Evolutionary conservation across 805 yeast species (phyloP).

Genomic region (Nakazawaea ambrosiae): DNA sequence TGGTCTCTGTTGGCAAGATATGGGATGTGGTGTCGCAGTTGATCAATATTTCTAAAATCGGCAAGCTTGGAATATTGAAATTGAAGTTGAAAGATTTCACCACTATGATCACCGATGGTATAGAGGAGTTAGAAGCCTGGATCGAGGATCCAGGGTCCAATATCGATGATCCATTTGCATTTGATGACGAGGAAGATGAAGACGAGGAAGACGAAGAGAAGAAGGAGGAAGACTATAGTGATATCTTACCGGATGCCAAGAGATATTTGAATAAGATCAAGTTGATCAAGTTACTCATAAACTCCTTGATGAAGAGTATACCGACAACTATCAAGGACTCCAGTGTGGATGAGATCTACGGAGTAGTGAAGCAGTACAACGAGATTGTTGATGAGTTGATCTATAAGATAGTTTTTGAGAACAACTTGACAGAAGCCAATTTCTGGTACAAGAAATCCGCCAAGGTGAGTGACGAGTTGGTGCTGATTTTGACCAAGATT

Average conservation of each 20-base stretch:
- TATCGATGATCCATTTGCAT: slow-evolving; percentile 48
- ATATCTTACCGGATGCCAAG: slow-evolving; percentile 33
- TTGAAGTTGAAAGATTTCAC: slow-evolving; percentile 36
- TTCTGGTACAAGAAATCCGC: slow-evolving; percentile 16
- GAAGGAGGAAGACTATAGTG: slow-evolving; percentile 19
- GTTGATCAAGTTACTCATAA: slow-evolving; percentile 49
- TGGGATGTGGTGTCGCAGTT: slow-evolving; percentile 64
- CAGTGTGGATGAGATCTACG: slow-evolving; percentile 18
- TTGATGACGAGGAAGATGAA: slow-evolving; percentile 25
- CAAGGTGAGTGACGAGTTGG: slow-evolving; percentile 20
- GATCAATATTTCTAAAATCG: slow-evolving; percentile 33
- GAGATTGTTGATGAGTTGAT: slow-evolving; percentile 51
- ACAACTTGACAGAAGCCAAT: slow-evolving; percentile 31
- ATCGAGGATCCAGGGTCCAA: slow-evolving; percentile 46
- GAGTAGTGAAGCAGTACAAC: slow-evolving; percentile 31
- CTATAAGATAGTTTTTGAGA: slow-evolving; percentile 43
- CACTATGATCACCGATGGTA: slow-evolving; percentile 48
- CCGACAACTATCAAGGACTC: slow-evolving; percentile 25
- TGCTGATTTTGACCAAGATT: slow-evolving; percentile 34
- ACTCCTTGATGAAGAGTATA: slow-evolving; percentile 52
- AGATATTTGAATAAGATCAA: slow-evolving; percentile 48
- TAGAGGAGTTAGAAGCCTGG: slow-evolving; percentile 68
- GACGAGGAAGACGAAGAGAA: slow-evolving; percentile 23
- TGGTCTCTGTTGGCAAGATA: slow-evolving; percentile 56
- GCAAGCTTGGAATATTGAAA: slow-evolving; percentile 48